Percentiles rank a stretch among this genome's conserved stretches.
Evolutionary conservation across 2,329 filamentous ascomycete species (phyloP).

Genomic region (Fusarium sarcochroum): DNA sequence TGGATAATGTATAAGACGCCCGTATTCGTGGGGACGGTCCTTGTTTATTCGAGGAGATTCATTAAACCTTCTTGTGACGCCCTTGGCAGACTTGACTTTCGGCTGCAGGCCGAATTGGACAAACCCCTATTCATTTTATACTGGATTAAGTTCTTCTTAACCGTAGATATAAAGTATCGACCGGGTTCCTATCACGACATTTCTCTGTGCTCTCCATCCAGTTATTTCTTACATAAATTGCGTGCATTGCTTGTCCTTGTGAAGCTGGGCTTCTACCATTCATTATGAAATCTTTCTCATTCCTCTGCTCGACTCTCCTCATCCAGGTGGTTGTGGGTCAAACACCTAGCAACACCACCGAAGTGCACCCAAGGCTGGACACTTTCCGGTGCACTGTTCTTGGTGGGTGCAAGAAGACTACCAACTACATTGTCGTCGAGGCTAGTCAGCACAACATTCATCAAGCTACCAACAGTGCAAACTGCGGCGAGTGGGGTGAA

Average conservation of each 20-base stretch:
- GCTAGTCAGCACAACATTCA: constrained; percentile 62
- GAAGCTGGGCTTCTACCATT: not conserved
- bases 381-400: constrained; percentile 67
- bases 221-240: not conserved
- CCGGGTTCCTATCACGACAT: not conserved
- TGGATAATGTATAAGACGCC: not conserved
- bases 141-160: not conserved
- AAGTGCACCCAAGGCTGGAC: constrained; percentile 65
- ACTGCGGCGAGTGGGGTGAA: constrained; percentile 45
- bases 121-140: constrained; percentile 9
- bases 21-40: not conserved
- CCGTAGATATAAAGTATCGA: constrained; percentile 29
- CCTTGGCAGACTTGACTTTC: not conserved
- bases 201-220: not conserved
- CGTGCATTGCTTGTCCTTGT: not conserved
- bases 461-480: constrained; percentile 53
- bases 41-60: constrained; percentile 5
- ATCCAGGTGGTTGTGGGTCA: constrained; percentile 49
- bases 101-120: constrained; percentile 9
- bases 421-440: constrained; percentile 66
- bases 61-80: not conserved
- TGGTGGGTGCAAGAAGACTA: constrained; percentile 62
- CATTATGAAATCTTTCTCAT: constrained; percentile 24
- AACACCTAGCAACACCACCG: constrained; percentile 57
- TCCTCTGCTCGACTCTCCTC: constrained; percentile 22